Conservation (phyloP, 257 asterid genomes). For the Euphrasia confusa region DNA sequence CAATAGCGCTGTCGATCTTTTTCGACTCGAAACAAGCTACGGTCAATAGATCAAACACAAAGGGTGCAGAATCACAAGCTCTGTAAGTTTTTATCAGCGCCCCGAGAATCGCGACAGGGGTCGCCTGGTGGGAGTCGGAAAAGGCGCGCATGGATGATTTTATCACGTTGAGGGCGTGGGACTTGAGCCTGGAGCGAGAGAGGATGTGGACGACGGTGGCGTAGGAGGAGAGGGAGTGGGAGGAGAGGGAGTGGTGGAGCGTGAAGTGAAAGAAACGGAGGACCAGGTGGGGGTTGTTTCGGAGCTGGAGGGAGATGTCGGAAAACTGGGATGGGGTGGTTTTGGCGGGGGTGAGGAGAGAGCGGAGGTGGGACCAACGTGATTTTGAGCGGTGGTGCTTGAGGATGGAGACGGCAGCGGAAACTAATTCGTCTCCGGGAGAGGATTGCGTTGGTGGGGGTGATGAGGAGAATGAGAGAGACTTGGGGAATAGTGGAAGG, state of each 20-base stretch:
- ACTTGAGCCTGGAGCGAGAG: slow-evolving; percentile 59
- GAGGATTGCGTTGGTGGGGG: slow-evolving; percentile 25
- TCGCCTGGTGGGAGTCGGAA: slow-evolving; percentile 29
- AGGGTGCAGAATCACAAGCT: slow-evolving; percentile 79
- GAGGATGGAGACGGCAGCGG: slow-evolving; percentile 69
- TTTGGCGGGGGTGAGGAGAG: slow-evolving; percentile 40
- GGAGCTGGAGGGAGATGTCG: slow-evolving; percentile 48
- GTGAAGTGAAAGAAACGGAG: slow-evolving; percentile 71
- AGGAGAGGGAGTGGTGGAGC: slow-evolving; percentile 50
- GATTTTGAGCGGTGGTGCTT: slow-evolving; percentile 88
- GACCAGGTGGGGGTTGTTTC: slow-evolving; percentile 66
- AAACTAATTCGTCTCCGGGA: slow-evolving; percentile 38
- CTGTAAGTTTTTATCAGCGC: slow-evolving; percentile 59
- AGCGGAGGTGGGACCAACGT: slow-evolving; percentile 81
- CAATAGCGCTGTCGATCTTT: slow-evolving; percentile 51
- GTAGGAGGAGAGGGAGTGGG: slow-evolving; percentile 62
- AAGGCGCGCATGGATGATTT: slow-evolving; percentile 57
- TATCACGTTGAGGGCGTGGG: slow-evolving; percentile 45
- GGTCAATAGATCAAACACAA: slow-evolving; percentile 74
- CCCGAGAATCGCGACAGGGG: slow-evolving; percentile 43
- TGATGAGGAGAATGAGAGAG: slow-evolving; percentile 33
- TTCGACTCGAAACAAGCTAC: slow-evolving; percentile 68
- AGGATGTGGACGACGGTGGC: slow-evolving; percentile 71
- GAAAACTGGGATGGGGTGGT: slow-evolving; percentile 59
- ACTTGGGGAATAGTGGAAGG: slow-evolving; percentile 13